Conservation (phyloP, 2,329 filamentous ascomycete genomes). For the Talaromyces marneffei region DNA sequence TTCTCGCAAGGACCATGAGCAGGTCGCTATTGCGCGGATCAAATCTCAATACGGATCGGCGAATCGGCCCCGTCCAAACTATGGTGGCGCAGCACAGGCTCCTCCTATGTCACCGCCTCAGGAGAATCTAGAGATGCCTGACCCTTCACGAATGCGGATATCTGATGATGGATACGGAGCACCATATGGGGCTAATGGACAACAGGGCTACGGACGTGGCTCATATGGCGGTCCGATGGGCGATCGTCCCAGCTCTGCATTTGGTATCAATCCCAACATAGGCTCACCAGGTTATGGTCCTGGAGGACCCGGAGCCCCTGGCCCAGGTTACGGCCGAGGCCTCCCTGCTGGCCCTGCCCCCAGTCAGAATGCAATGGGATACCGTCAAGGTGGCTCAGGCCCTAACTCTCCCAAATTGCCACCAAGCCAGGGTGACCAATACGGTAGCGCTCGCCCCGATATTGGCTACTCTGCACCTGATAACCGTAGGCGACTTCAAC, state of each 20-base stretch:
- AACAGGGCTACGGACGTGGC: slow-evolving; percentile 26
- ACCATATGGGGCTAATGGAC: slow-evolving; percentile 38
- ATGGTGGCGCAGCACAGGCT: slow-evolving; percentile 12
- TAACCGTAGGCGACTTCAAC: slow-evolving; percentile 41
- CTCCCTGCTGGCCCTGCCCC: neutral
- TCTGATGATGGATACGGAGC: slow-evolving; percentile 24
- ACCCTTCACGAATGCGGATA: slow-evolving; percentile 41
- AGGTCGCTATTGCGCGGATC: slow-evolving; percentile 80
- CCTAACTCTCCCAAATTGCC: slow-evolving; percentile 27
- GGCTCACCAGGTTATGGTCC: slow-evolving; percentile 33
- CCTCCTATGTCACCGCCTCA: slow-evolving; percentile 36
- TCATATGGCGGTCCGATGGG: slow-evolving; percentile 31
- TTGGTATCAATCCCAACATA: slow-evolving; percentile 45
- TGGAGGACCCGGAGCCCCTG: slow-evolving; percentile 21
- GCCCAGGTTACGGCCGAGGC: slow-evolving; percentile 13
- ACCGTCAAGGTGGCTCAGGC: slow-evolving; percentile 30
- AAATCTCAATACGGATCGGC: slow-evolving; percentile 72
- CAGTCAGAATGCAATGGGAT: slow-evolving; percentile 28
- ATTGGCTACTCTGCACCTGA: slow-evolving; percentile 45
- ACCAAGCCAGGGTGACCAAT: slow-evolving; percentile 26
- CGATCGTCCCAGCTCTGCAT: slow-evolving; percentile 42
- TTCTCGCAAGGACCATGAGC: slow-evolving; percentile 87
- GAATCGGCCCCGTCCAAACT: slow-evolving; percentile 22
- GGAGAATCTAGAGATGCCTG: slow-evolving; percentile 45
- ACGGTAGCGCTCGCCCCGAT: slow-evolving; percentile 36